Evolutionary conservation across 805 yeast species (phyloP).

Genomic region (Candida xiaguanensis): DNA sequence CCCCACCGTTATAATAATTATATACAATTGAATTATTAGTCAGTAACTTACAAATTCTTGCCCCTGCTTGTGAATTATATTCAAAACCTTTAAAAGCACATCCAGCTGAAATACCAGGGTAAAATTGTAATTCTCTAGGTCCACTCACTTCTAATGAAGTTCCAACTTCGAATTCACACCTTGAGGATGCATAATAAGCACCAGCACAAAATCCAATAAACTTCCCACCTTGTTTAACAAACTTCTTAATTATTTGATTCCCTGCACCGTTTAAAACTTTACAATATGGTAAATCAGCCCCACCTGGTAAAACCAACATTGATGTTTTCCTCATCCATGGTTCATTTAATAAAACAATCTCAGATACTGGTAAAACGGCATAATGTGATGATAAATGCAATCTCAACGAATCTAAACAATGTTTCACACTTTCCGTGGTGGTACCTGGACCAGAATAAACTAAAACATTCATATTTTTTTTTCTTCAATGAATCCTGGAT

Average conservation of each 20-base stretch:
- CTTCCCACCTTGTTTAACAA: constrained; percentile 74
- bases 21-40: constrained; percentile 17
- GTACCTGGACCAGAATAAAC: constrained; percentile 65
- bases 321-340: constrained; percentile 88
- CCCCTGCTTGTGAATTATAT: constrained; percentile 75
- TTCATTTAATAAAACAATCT: constrained; percentile 61
- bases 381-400: constrained; percentile 78
- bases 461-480: constrained; percentile 29
- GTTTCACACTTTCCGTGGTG: constrained; percentile 81
- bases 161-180: constrained; percentile 84
- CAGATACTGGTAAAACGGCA: constrained; percentile 73
- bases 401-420: constrained; percentile 74
- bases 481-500: constrained; percentile 46
- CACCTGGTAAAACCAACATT: constrained; percentile 87
- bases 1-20: constrained; percentile 86
- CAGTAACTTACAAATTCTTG: constrained; percentile 51
- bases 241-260: constrained; percentile 55
- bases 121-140: constrained; percentile 73
- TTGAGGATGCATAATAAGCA: constrained; percentile 73
- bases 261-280: constrained; percentile 67
- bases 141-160: constrained; percentile 82
- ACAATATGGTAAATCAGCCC: constrained; percentile 91
- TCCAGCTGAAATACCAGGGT: constrained; percentile 82
- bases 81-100: constrained; percentile 76
- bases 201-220: constrained; percentile 95